Evolutionary conservation across 2,329 filamentous ascomycete species (phyloP).

Genomic region (Didymella pinodella): DNA sequence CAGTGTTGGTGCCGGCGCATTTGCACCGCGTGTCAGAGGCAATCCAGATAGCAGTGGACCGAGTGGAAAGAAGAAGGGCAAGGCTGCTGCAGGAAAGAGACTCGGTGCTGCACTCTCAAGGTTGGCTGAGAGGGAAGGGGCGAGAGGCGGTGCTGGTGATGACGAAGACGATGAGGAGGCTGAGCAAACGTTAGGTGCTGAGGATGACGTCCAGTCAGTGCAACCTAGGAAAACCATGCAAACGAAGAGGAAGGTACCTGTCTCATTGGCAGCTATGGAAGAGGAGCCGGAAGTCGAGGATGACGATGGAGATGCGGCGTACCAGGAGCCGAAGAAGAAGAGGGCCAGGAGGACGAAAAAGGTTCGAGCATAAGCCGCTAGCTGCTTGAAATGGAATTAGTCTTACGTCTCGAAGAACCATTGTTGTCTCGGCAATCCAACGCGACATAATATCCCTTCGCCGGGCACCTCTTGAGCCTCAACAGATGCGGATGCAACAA

Average conservation of each 20-base stretch:
- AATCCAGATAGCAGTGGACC: slow-evolving; percentile 65
- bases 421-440: no score
- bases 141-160: slow-evolving; percentile 32
- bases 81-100: slow-evolving; percentile 42
- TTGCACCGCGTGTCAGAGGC: slow-evolving; percentile 71
- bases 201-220: slow-evolving; percentile 5
- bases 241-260: slow-evolving; percentile 33
- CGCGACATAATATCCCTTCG: no score
- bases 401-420: no score
- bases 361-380: slow-evolving; percentile 8
- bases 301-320: slow-evolving; percentile 34
- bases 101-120: slow-evolving; percentile 45
- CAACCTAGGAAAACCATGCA: slow-evolving; percentile 20
- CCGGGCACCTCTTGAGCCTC: no score
- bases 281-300: slow-evolving; percentile 24
- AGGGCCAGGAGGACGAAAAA: slow-evolving; percentile 25
- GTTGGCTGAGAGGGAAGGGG: slow-evolving; percentile 41
- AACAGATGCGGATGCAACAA: no score
- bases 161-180: slow-evolving; percentile 27
- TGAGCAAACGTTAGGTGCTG: slow-evolving; percentile 24
- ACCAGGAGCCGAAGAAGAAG: slow-evolving; percentile 44
- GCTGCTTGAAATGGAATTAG: no score
- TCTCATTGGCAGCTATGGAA: slow-evolving; percentile 10
- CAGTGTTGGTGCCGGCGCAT: slow-evolving; percentile 72
- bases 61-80: slow-evolving; percentile 60